Percentiles rank a stretch among this genome's conserved stretches.
phyloP scores from a whole-genome alignment of 768 basidiomycete species.

The Candolleomyces aberdarensis region DNA sequence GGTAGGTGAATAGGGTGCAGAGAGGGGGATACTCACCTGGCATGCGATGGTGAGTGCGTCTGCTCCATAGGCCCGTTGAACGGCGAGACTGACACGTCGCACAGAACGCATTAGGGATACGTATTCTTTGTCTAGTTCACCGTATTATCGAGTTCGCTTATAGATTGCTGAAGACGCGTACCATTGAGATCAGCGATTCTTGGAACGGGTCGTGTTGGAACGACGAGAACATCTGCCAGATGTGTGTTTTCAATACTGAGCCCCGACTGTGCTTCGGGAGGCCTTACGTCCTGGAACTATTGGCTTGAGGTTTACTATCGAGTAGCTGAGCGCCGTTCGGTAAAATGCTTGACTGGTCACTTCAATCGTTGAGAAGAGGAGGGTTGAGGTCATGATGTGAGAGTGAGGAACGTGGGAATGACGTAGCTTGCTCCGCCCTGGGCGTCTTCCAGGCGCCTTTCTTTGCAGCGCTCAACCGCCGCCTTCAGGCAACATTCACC shows the following conservation, averaged over 20 bases:
- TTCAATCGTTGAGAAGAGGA: conserved; percentile 78
- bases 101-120: conserved; percentile 78
- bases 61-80: conserved; percentile 81
- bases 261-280: too few relatives aligned
- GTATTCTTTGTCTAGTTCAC: conserved; percentile 55
- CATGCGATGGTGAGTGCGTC: conserved; percentile 86
- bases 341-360: conserved; percentile 78
- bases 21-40: conserved; percentile 54
- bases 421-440: not conserved
- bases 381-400: conserved; percentile 23
- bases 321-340: conserved; percentile 64
- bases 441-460: not conserved
- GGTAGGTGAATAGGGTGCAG: not conserved
- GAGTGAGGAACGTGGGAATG: not conserved
- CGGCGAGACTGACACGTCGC: conserved; percentile 70
- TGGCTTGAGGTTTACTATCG: conserved; percentile 93
- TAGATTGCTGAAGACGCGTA: conserved; percentile 12
- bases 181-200: conserved; percentile 56
- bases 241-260: not conserved
- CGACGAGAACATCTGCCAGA: conserved; percentile 56
- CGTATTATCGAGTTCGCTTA: not conserved
- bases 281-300: conserved; percentile 88
- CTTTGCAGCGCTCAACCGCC: not conserved
- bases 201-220: conserved; percentile 53
- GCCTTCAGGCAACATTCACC: too few relatives aligned